A percentile compares a stretch with the other conserved stretches of the same genome.
Conservation (phyloP, 768 basidiomycete species). For the Chalciporus piperatus region DNA sequence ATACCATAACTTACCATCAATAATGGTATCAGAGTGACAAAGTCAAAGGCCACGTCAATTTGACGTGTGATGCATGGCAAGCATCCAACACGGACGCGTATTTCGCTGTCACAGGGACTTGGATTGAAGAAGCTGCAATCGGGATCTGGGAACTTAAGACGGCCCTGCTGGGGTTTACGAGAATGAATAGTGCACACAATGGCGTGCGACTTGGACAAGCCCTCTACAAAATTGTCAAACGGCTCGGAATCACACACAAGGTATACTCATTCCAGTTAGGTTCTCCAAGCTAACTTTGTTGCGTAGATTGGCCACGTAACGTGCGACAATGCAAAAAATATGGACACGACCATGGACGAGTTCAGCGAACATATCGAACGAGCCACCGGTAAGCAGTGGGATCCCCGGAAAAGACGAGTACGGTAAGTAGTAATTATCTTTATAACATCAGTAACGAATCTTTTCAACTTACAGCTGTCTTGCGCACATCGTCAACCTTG, state of each 20-base stretch:
- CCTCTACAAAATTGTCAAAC: slow-evolving; percentile 34
- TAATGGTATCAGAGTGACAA: not conserved
- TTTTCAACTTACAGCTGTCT: slow-evolving; percentile 22
- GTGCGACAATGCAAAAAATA: slow-evolving; percentile 38
- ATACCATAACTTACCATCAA: not conserved
- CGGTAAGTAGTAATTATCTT: no score
- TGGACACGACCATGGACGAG: slow-evolving; percentile 34
- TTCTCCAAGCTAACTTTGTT: no score
- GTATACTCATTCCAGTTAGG: slow-evolving; percentile 16
- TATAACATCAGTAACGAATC: no score
- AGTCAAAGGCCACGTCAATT: not conserved
- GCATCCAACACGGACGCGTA: not conserved
- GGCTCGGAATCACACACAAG: slow-evolving; percentile 29
- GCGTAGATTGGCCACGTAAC: slow-evolving; percentile 30
- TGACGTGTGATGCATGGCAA: not conserved
- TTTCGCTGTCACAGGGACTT: not conserved
- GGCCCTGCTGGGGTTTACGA: slow-evolving; percentile 36
- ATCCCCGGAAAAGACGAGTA: no score
- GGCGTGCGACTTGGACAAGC: slow-evolving; percentile 36
- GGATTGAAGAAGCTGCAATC: not conserved
- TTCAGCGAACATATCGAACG: slow-evolving; percentile 9
- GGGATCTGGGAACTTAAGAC: not conserved
- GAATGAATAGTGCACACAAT: slow-evolving; percentile 37
- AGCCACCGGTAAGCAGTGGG: no score
- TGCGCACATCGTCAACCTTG: slow-evolving; percentile 35